Evolutionary conservation across 2,329 filamentous ascomycete species (phyloP), one percentile per base, ranked within the genome.

Genomic region (Penicillium sp.): DNA sequence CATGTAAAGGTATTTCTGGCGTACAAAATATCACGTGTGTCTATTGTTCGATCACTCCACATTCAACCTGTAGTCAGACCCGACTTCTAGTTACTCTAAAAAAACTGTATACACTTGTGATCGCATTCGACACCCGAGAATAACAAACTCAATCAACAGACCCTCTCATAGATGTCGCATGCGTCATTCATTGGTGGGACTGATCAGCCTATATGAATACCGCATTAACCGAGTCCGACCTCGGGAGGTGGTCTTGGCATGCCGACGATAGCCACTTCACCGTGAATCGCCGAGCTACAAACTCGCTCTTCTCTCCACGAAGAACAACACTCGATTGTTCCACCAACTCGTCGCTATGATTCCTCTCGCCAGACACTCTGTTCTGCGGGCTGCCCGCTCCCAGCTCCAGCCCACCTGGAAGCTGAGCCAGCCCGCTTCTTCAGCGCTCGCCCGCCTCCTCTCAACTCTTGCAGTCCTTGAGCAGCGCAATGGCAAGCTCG

Each of bases 391-490:
- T 50, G 68, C 71, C 59, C 75, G 75, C 58, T 73, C 77, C 44
- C 79, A 79, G 69, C 72, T 83, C 55, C 72, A 73, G 50, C 57
- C 71, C 47, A 65, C 70, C 55, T 63, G 65, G 45, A 65, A 68
- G 55, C 67, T 70, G 69, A 76, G 72, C 69, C 77, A 72, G 53
- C 72, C 76, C 60, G 76, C 77, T 61, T 74, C 77, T 67, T 85
- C 84, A 53, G 80, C 83, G 58, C 76, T 88, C 60, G 81, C 82
- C 65, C 84, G 89, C 66, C 79, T 96, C 57, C 82, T 95, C 55
- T 97, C 92, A 47, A 94, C 92, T 34, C 83, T 99, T 53, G 93
- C 93, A 43, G 80, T 99, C 50, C 84, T 99, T 58, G 94, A 99
- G 77, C 94, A 97, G 77, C 86, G 88, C 67, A 89, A 96, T 67